These are phyloP conservation scores for Cutaneotrichosporon sp. DNA, from an alignment of 1,284 basidiomycete species.

Conservation along the genomic window DNA sequence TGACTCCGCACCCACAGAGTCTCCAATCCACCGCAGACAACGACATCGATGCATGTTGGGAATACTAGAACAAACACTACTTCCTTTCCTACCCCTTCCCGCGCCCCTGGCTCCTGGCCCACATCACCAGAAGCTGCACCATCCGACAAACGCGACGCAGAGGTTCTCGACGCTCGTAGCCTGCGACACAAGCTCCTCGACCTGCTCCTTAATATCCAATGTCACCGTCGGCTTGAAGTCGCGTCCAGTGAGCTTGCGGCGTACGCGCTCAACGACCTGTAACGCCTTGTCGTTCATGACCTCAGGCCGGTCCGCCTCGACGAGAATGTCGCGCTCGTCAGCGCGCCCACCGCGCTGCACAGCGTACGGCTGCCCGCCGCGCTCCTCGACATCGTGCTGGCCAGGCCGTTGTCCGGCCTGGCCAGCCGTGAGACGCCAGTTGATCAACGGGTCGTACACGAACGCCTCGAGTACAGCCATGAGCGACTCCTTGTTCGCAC, in stretches of 20 bases:
- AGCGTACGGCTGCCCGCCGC: conserved; percentile 18
- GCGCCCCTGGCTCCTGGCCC: not conserved
- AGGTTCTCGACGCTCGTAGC: conserved; percentile 89
- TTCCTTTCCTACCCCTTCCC: not conserved
- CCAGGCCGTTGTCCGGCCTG: conserved; percentile 43
- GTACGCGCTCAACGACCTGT: conserved; percentile 86
- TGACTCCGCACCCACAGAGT: too few relatives aligned
- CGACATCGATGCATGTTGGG: conserved; percentile 3
- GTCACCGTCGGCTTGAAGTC: conserved; percentile 82
- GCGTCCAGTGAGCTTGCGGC: conserved; percentile 86
- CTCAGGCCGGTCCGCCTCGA: conserved; percentile 61
- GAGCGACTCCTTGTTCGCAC: conserved; percentile 95
- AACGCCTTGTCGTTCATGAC: conserved; percentile 85
- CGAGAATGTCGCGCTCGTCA: conserved; percentile 54
- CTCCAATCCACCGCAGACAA: not conserved
- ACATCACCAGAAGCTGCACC: conserved; percentile 57
- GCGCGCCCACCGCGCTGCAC: conserved; percentile 28
- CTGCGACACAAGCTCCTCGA: conserved; percentile 85
- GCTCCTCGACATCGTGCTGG: conserved; percentile 27
- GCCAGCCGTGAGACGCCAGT: conserved; percentile 57
- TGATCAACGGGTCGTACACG: conserved; percentile 62
- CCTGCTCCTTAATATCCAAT: conserved; percentile 73
- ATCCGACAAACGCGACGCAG: conserved; percentile 93
- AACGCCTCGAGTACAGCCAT: conserved; percentile 94
- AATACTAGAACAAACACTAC: conserved; percentile 7